phyloP scores from a whole-genome alignment of 192 early-diverging fungal genomes.

The Mortierella antarctica region DNA sequence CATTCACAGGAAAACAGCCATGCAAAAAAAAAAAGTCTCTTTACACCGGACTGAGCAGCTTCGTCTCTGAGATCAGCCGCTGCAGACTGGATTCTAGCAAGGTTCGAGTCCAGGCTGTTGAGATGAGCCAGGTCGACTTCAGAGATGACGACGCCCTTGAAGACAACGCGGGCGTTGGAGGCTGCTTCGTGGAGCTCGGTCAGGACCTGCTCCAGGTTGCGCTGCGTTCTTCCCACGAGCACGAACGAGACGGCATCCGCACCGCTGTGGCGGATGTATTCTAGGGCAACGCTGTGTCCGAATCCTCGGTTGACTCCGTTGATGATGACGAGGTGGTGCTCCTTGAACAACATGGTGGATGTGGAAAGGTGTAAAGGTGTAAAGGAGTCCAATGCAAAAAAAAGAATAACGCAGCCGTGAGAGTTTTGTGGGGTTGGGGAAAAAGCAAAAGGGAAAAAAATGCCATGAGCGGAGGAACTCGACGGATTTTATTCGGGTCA shows the following conservation, averaged over 20 bases:
- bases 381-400: no score
- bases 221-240: conserved; percentile 68
- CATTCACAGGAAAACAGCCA: neutral
- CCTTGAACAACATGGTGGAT: conserved; percentile 14
- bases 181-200: conserved; percentile 14
- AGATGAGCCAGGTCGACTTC: conserved; percentile 44
- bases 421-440: no score
- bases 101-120: conserved; percentile 20
- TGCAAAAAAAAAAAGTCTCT: neutral
- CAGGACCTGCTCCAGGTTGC: conserved; percentile 32
- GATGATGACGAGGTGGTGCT: conserved; percentile 60
- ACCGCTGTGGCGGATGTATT: conserved; percentile 46
- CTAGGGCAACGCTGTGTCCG: conserved; percentile 63
- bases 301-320: conserved; percentile 78
- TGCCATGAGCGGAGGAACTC: no score
- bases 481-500: no score
- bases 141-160: conserved; percentile 31
- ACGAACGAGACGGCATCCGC: conserved; percentile 55
- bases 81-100: conserved; percentile 33
- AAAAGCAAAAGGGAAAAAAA: no score
- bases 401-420: no score
- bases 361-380: no score
- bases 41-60: conserved; percentile 22
- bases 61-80: conserved; percentile 11
- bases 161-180: neutral